Evolutionary conservation across 148 eudicot species (phyloP), one percentile per base, ranked within the genome.

Genomic region (Pharnaceum exiguum): DNA sequence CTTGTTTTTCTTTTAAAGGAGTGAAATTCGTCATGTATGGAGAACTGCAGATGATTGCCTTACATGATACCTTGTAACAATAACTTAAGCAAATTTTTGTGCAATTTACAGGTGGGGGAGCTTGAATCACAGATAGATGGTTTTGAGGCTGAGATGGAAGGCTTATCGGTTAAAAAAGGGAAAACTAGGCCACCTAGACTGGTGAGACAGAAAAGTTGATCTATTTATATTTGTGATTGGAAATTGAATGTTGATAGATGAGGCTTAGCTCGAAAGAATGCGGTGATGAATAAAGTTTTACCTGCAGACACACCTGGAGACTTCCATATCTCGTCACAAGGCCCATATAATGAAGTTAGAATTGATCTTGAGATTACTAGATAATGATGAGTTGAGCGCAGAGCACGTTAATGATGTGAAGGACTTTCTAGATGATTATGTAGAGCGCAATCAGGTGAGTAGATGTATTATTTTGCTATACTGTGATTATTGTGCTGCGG

Each of bases 121-220:
- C 67, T 94, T 75, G 95, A 86, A 60, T 84, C 87, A 60, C 99
- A 94, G 77, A 86, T 94, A 53, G 99, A 94, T 74, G 80, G 66
- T 73, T 94, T 89, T 82, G 99, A 94, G 79, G 99, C 96, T 69
- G 99, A 94, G 77, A 71, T 86, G 60, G 99, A 89, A 71, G 99
- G 99, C 26, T 82, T 94, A 33, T 76, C 95, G 23, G 95, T 89
- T 46, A 94, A 89, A 72, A 94, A 94, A 74, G 99, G 99, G 46
- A 94, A 94, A 79, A 72, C 85, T 6, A 86, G 96, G 74, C 99
- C 99, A 44, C 99, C 99, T n/a, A 94, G 99, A 89, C 58, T 94
- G 95, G 99, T 89, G 75, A 68, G 87, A 55, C 17, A 17, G 50
- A 19, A 61, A 53, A 49, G 17, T 50, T 39, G 37, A n/a, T 46